Evolutionary conservation across 495 filamentous ascomycete species (phyloP).

Genomic region (Tetracladium setigerum): DNA sequence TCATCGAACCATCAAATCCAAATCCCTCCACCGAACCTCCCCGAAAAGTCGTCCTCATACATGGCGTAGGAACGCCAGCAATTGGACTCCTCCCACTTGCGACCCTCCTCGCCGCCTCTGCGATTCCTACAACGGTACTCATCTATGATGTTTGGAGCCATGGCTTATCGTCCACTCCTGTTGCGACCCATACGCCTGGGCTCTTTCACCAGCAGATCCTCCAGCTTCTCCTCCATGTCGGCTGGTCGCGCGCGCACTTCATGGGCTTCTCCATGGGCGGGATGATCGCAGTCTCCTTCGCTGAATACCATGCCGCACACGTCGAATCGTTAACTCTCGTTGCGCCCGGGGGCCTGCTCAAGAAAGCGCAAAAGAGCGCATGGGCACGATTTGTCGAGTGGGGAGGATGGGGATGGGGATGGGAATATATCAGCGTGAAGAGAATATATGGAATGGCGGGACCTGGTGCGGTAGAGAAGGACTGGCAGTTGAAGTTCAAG

Average conservation of each 20-base stretch:
- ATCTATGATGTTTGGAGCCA: slow-evolving; percentile 25
- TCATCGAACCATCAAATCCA: slow-evolving; percentile 14
- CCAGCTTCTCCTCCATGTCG: slow-evolving; percentile 13
- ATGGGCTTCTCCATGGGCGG: slow-evolving; percentile 25
- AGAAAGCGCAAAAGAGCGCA: slow-evolving; percentile 12
- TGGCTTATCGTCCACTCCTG: slow-evolving; percentile 24
- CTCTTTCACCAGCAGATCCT: slow-evolving; percentile 21
- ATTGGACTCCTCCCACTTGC: slow-evolving; percentile 23
- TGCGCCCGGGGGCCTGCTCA: slow-evolving; percentile 22
- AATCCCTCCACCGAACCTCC: neutral
- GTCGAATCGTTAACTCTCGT: slow-evolving; percentile 18
- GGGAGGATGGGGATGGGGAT: slow-evolving; percentile 6
- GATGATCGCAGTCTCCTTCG: slow-evolving; percentile 12
- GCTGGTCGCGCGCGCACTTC: slow-evolving; percentile 21
- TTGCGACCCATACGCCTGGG: slow-evolving; percentile 13
- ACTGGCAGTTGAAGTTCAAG: slow-evolving; percentile 35
- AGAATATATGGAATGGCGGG: slow-evolving; percentile 29
- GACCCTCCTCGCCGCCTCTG: slow-evolving; percentile 2
- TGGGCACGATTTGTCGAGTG: slow-evolving; percentile 27
- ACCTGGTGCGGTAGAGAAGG: slow-evolving; percentile 26
- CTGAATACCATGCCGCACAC: slow-evolving; percentile 10
- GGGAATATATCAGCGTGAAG: neutral
- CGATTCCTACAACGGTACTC: slow-evolving; percentile 11
- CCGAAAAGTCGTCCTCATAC: slow-evolving; percentile 19
- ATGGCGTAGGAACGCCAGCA: slow-evolving; percentile 23